A percentile compares a stretch with the other conserved stretches of the same genome.
These are phyloP conservation scores for Scleroderma bovista DNA, from an alignment of 768 basidiomycete genomes.

Conservation along the genomic window DNA sequence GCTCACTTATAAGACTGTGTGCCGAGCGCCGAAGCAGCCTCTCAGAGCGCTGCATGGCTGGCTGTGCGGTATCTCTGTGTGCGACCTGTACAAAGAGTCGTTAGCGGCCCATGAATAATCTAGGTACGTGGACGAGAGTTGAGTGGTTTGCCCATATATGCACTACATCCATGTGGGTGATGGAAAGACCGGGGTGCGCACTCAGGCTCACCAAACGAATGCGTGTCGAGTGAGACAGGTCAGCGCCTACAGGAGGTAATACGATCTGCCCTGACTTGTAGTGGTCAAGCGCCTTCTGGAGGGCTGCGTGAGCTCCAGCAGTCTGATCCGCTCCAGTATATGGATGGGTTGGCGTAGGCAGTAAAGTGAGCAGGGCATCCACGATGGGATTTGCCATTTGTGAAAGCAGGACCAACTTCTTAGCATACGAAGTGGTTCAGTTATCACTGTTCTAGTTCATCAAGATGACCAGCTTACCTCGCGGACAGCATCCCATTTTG, in stretches of 20 bases:
- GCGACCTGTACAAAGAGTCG: slow-evolving; percentile 80
- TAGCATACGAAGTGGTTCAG: slow-evolving; percentile 43
- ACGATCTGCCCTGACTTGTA: slow-evolving; percentile 65
- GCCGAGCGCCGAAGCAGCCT: not conserved
- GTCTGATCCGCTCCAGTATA: slow-evolving; percentile 62
- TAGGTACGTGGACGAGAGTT: slow-evolving; percentile 37
- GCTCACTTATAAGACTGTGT: not conserved
- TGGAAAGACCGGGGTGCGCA: slow-evolving; percentile 34
- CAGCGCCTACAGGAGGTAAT: slow-evolving; percentile 42
- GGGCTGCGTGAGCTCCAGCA: slow-evolving; percentile 62
- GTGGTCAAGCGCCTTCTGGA: slow-evolving; percentile 75
- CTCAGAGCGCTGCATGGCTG: slow-evolving; percentile 91
- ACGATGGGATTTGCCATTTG: slow-evolving; percentile 66
- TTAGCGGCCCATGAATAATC: slow-evolving; percentile 56
- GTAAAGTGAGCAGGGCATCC: slow-evolving; percentile 57
- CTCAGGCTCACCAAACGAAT: slow-evolving; percentile 77
- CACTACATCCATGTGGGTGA: slow-evolving; percentile 24
- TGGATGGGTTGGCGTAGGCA: slow-evolving; percentile 49
- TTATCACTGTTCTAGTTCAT: not conserved
- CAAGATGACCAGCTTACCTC: slow-evolving; percentile 45
- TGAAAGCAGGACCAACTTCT: slow-evolving; percentile 69
- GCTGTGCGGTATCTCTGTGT: slow-evolving; percentile 86
- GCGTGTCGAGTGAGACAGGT: slow-evolving; percentile 65
- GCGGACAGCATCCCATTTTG: slow-evolving; percentile 77
- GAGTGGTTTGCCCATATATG: slow-evolving; percentile 67